Evolutionary conservation across 1,284 basidiomycete genomes (phyloP).

Genomic region (Ganoderma sinense): DNA sequence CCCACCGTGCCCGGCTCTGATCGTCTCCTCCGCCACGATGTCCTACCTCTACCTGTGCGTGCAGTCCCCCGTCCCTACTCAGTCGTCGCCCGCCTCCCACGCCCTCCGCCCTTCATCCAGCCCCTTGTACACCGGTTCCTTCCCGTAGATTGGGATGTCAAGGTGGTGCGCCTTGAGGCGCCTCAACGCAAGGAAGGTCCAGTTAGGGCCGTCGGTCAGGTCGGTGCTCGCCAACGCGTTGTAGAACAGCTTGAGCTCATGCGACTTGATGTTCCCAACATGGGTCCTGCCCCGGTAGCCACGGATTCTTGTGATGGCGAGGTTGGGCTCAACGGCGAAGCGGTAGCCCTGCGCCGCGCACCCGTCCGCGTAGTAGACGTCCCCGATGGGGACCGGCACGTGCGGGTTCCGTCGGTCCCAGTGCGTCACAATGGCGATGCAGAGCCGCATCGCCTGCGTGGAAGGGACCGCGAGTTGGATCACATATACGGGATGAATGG

Average conservation of each 20-base stretch:
- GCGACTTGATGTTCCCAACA: conserved; percentile 12
- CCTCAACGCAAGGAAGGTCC: conserved; percentile 24
- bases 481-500: neutral
- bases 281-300: conserved; percentile 16
- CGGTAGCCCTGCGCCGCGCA: conserved; percentile 12
- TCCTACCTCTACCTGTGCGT: neutral
- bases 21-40: neutral
- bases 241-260: neutral
- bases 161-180: conserved; percentile 20
- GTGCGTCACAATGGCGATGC: neutral
- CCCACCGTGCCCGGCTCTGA: neutral
- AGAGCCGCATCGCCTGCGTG: no score
- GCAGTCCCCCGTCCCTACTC: conserved; percentile 5
- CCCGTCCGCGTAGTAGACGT: conserved; percentile 21
- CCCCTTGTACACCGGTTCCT: neutral
- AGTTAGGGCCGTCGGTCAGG: conserved; percentile 16
- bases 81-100: conserved; percentile 18
- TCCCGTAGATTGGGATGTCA: neutral
- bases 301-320: conserved; percentile 8
- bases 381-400: conserved; percentile 8
- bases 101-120: conserved; percentile 7
- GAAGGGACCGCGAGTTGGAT: neutral
- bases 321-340: neutral
- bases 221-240: conserved; percentile 6
- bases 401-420: neutral